phyloP scores from a whole-genome alignment of 495 filamentous ascomycete species.

The Friedmanniomyces endolithicus region DNA sequence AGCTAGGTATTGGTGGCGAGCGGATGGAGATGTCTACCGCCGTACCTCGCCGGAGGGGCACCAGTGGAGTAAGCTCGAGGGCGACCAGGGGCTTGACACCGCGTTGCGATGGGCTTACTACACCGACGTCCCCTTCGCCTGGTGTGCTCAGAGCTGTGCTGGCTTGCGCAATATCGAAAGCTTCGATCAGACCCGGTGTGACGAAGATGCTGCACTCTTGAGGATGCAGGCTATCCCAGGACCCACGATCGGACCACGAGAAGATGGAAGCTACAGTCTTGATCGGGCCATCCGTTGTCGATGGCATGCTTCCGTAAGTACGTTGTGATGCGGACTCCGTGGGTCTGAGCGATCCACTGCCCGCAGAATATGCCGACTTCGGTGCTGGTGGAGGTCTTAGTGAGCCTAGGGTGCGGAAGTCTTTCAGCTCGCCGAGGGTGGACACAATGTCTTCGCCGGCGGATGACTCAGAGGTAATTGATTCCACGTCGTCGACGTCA shows the following conservation, averaged over 20 bases:
- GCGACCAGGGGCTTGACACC: constrained; percentile 49
- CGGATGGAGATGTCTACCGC: constrained; percentile 88
- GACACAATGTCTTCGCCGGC: constrained; percentile 46
- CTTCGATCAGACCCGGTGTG: constrained; percentile 76
- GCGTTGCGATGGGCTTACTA: constrained; percentile 24
- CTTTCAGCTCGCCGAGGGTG: constrained; percentile 15
- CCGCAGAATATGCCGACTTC: constrained; percentile 6
- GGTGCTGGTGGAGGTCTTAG: not conserved
- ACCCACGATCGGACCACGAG: constrained; percentile 69
- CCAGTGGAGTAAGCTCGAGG: constrained; percentile 73
- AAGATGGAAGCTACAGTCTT: constrained; percentile 69
- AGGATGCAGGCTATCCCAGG: constrained; percentile 66
- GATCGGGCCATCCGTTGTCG: constrained; percentile 39
- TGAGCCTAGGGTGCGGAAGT: constrained; percentile 8
- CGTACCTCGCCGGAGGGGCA: constrained; percentile 75
- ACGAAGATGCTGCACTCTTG: constrained; percentile 69
- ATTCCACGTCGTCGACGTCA: constrained; percentile 21
- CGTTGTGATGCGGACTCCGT: constrained; percentile 68
- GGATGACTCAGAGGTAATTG: constrained; percentile 35
- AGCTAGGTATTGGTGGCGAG: constrained; percentile 60
- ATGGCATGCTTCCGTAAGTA: constrained; percentile 44
- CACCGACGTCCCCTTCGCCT: constrained; percentile 24
- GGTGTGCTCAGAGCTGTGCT: constrained; percentile 33
- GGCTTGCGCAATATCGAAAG: constrained; percentile 50
- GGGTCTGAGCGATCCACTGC: constrained; percentile 46